Evolutionary conservation across 768 basidiomycete genomes (phyloP), one percentile per base, ranked within the genome.

Genomic region (Suillus hirtellus): DNA sequence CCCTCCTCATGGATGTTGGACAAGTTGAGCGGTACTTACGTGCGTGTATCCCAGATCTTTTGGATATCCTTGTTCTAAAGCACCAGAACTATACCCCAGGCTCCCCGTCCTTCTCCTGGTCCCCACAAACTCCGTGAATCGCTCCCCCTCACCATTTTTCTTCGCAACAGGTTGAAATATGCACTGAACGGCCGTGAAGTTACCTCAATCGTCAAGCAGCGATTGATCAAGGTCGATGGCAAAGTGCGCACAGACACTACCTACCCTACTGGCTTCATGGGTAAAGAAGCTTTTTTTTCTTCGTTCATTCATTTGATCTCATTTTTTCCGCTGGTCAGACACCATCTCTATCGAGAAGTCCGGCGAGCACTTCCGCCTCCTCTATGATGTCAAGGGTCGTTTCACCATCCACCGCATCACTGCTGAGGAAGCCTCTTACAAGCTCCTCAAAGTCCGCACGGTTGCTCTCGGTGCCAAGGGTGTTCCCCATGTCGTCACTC

Each of bases 1-100:
- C 97, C 97, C 67, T 96, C 95, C 54, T 91, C 94, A 83, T 99
- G 97, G 97, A 98, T 99, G 96, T 86, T 99, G 67, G 95, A 99
- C 86, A 99, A 99, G 84, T 81, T 99, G 73, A 89, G 92, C 80
- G 94, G 94, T 64, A 95, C 94, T 69, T 96, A 93, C 72, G 94
- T 95, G 79, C 77, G 91, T 79, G 66, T 42, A 52, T 21, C 42
- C n/a, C 21, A 27, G 27, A 27, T 38, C 14, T 14, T 35, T 3
- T 43, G n/a, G 15, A n/a, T 34, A 4, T 31, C 24, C 38, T 34
- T 43, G 15, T 53, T 24, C 46, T 59, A 27, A 55, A 35, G 44
- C 31, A 49, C 27, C 1, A 55, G 46, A 50, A 59, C 55, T 60
- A 46, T 35, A 35, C 43, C 11, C 47, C 70, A 93, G 95, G 95